phyloP scores from a whole-genome alignment of 2,329 filamentous ascomycete species.

The Paecilomyces dactylethromorphus region DNA sequence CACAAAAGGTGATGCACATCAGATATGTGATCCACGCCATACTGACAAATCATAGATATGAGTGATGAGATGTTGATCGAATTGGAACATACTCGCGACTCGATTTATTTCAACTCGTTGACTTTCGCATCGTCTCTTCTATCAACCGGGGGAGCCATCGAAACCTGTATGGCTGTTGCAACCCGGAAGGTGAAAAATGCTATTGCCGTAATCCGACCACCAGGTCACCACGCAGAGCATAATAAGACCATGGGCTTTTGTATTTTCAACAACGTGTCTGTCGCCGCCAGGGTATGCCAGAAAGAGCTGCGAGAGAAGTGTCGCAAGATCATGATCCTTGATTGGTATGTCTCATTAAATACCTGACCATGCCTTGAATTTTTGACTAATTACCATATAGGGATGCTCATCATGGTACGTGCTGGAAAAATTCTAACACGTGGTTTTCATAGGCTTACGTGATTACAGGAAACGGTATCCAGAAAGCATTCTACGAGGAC shows the following conservation, averaged over 20 bases:
- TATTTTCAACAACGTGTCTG: constrained; percentile 94
- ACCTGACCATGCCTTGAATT: constrained; percentile 1
- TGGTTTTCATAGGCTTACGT: constrained; percentile 13
- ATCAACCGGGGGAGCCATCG: constrained; percentile 87
- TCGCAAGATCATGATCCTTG: constrained; percentile 83
- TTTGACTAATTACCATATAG: constrained; percentile 24
- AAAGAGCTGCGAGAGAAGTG: constrained; percentile 70
- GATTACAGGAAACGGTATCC: constrained; percentile 74
- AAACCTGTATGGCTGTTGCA: constrained; percentile 89
- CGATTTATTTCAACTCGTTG: constrained; percentile 75
- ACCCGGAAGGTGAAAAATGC: constrained; percentile 81
- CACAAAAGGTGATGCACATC: constrained; percentile 37
- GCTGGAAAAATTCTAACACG: neutral
- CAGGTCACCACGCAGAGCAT: constrained; percentile 89
- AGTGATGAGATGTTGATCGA: constrained; percentile 58
- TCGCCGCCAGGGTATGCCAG: constrained; percentile 85
- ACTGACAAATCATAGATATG: constrained; percentile 32
- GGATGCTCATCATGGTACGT: constrained; percentile 61
- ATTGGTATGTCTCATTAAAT: constrained; percentile 62
- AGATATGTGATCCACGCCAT: neutral
- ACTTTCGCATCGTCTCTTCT: constrained; percentile 76
- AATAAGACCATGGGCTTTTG: constrained; percentile 89
- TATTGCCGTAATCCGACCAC: constrained; percentile 89
- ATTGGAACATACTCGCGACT: constrained; percentile 64
- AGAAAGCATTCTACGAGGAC: constrained; percentile 92